A percentile compares a stretch with the other conserved stretches of the same genome.
Conservation (phyloP, 352 stramenopile genomes). For the Blastocystis hominis region DNA sequence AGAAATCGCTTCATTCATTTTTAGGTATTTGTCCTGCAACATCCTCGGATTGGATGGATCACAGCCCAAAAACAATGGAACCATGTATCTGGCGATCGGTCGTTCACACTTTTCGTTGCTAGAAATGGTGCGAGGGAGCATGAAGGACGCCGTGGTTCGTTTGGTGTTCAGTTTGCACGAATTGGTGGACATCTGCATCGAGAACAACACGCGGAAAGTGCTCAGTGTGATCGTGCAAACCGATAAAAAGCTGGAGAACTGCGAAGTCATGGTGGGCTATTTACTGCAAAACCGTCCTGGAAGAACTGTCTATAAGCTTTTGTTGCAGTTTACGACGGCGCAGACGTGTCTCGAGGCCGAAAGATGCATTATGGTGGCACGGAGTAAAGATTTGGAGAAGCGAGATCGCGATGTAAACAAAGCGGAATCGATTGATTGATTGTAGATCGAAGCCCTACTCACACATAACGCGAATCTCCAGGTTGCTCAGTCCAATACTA, state of each 20-base stretch:
- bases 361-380: conserved; percentile 19
- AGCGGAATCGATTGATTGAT: background rate
- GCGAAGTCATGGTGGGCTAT: background rate
- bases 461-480: background rate
- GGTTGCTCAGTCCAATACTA: background rate
- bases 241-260: background rate
- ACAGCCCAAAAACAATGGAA: background rate
- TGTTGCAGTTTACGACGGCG: conserved; percentile 1
- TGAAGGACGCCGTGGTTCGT: background rate
- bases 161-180: background rate
- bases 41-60: background rate
- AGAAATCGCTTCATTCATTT: too few relatives aligned
- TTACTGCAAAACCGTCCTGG: background rate
- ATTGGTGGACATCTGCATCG: background rate
- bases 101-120: background rate
- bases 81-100: background rate
- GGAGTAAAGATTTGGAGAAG: conserved; percentile 19
- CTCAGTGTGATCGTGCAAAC: background rate
- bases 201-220: background rate
- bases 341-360: background rate
- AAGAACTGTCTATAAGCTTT: background rate
- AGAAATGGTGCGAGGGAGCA: background rate
- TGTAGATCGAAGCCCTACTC: background rate
- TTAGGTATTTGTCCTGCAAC: background rate
- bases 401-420: background rate